Conservation (phyloP, 2,329 filamentous ascomycete species). For the Trichoderma simmonsii region DNA sequence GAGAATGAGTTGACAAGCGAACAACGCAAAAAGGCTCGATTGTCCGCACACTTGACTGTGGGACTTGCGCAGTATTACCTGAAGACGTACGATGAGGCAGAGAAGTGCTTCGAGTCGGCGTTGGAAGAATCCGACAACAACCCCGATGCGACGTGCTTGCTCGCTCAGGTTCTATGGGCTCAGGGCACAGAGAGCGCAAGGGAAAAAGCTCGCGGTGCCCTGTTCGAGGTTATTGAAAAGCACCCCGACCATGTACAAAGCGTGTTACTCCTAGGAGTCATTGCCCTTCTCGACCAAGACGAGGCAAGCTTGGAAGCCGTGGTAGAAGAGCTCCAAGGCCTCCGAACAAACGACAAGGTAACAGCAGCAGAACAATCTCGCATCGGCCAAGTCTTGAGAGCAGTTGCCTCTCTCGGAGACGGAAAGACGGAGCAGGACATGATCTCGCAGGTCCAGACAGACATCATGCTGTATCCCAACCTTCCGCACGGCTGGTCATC, state of each 20-base stretch:
- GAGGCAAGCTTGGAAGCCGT: slow-evolving; percentile 78
- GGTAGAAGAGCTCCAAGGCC: slow-evolving; percentile 67
- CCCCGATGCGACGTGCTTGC: slow-evolving; percentile 79
- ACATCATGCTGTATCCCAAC: slow-evolving; percentile 77
- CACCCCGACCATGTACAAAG: slow-evolving; percentile 74
- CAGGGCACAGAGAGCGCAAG: slow-evolving; percentile 73
- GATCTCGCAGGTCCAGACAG: slow-evolving; percentile 65
- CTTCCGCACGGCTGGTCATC: slow-evolving; percentile 79
- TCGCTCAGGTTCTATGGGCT: slow-evolving; percentile 92
- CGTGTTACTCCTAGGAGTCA: slow-evolving; percentile 76
- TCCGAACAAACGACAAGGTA: slow-evolving; percentile 66
- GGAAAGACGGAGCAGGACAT: slow-evolving; percentile 48
- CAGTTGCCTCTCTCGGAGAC: slow-evolving; percentile 61
- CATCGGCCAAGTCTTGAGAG: slow-evolving; percentile 72
- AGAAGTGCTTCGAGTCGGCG: slow-evolving; percentile 76
- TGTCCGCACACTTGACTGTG: slow-evolving; percentile 82
- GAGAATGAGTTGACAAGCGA: slow-evolving; percentile 63
- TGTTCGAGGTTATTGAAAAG: slow-evolving; percentile 76
- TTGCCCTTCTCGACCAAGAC: slow-evolving; percentile 79
- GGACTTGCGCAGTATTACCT: slow-evolving; percentile 79
- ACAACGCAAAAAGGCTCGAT: slow-evolving; percentile 64
- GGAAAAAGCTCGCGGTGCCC: slow-evolving; percentile 70
- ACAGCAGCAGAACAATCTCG: slow-evolving; percentile 61
- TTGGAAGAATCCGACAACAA: slow-evolving; percentile 72
- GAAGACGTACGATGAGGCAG: slow-evolving; percentile 62